Evolutionary conservation across 176 grass and related monocot genomes (phyloP), one percentile per base, ranked within the genome.

Genomic region (Panicum miliaceum): DNA sequence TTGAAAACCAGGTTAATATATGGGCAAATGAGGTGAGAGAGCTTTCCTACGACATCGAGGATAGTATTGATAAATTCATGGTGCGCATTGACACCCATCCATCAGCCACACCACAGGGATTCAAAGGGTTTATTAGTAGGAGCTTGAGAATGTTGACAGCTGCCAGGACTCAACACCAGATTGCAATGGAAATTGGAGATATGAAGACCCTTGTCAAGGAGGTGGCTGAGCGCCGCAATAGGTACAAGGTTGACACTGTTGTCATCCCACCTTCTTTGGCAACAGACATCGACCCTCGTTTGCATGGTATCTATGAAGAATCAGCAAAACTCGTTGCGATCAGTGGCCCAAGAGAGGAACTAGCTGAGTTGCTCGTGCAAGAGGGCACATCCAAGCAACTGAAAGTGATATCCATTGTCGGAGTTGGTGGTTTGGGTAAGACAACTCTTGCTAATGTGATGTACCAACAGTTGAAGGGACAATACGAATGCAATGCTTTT

Each of bases 351-450:
- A 78, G 32, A 12, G 29, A 35, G 20, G 84, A 85, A 12, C 0
- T 85, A 5, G 5, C 22, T 5, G 8, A 34, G 29, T 10, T 85
- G 3, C 41, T 85, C 37, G 26, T 74, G 64, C 32, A 3, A 26
- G 53, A 78, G 13, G 12, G 64, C 8, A 13, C 3, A 6, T 25
- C 54, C 3, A 25, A 61, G 20, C 32, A 48, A 19, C 14, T 61
- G 15, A 85, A 79, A 61, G 84, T 85, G 53, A 38, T 85, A 4
- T 61, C 84, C 32, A 79, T 79, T 38, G 64, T 71, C 4, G 84
- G 84, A 19, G 75, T 61, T 4, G 84, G 84, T 48, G 75, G 75
- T 48, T 48, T 85, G 42, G 84, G 84, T 16, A 85, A 85, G 52
- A 85, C 75, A 16, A 85, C 74, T 5, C 74, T 85, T 25, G 83